phyloP scores from a whole-genome alignment of 1,139 yeast species.

The Hyphopichia buzzinii region DNA sequence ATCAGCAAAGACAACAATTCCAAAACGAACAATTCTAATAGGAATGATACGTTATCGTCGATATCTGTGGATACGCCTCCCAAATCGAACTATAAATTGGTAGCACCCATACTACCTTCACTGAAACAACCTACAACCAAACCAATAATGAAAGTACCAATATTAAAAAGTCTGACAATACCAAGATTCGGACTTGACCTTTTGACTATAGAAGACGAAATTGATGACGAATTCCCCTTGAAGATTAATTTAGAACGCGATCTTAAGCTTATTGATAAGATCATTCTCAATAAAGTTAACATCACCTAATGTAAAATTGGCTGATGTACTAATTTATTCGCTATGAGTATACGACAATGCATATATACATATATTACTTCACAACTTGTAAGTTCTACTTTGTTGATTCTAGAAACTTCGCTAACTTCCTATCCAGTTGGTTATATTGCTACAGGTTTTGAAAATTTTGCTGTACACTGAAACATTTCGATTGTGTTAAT shows the following conservation, averaged over 20 bases:
- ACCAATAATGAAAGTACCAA: constrained; percentile 3
- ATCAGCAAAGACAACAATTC: constrained; percentile 7
- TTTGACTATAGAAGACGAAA: constrained; percentile 7
- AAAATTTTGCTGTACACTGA: too few relatives aligned
- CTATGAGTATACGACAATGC: too few relatives aligned
- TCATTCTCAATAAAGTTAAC: constrained; percentile 12
- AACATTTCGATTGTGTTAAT: too few relatives aligned
- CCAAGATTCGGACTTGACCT: neutral
- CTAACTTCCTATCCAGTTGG: too few relatives aligned
- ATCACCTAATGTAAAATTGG: too few relatives aligned
- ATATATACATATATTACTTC: too few relatives aligned
- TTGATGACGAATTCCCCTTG: constrained; percentile 4
- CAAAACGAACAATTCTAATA: constrained; percentile 5
- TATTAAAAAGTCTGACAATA: neutral
- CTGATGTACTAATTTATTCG: too few relatives aligned
- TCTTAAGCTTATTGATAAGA: constrained; percentile 20
- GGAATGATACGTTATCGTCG: neutral
- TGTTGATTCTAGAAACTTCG: too few relatives aligned
- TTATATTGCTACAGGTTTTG: too few relatives aligned
- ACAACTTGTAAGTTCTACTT: too few relatives aligned
- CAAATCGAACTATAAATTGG: neutral
- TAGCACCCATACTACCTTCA: neutral
- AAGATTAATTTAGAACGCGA: constrained; percentile 18
- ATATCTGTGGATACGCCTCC: constrained; percentile 1
- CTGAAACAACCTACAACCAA: constrained; percentile 1